These are phyloP conservation scores for Phaseolus coccineus DNA, from an alignment of 331 rosid genomes.

Conservation along the genomic window DNA sequence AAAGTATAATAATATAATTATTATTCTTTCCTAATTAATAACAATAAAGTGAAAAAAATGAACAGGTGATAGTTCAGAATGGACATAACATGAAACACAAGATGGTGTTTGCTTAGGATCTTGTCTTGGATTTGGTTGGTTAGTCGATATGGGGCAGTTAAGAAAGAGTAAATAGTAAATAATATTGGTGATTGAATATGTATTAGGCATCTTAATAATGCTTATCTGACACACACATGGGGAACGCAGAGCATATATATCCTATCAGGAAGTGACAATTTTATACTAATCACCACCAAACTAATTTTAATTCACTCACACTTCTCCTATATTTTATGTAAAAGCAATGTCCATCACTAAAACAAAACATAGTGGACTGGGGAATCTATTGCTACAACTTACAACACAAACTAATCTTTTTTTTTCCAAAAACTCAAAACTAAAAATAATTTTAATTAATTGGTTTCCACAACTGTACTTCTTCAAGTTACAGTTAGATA, in stretches of 20 bases:
- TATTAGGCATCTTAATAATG: conserved; percentile 31
- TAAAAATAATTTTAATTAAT: too few species aligned
- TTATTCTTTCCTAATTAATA: too few species aligned
- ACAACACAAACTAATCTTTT: not conserved
- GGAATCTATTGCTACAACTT: conserved; percentile 35
- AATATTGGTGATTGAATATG: not conserved
- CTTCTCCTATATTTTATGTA: not conserved
- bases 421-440: not conserved
- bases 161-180: too few species aligned
- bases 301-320: not conserved
- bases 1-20: too few species aligned
- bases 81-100: not conserved
- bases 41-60: too few species aligned
- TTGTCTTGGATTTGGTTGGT: not conserved
- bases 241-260: conserved; percentile 16
- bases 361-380: conserved; percentile 22
- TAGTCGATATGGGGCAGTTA: not conserved
- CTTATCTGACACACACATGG: conserved; percentile 40
- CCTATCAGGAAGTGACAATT: conserved; percentile 5
- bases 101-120: not conserved
- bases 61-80: not conserved
- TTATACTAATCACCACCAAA: not conserved
- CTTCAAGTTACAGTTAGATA: not conserved
- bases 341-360: conserved; percentile 14
- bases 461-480: not conserved